Base-by-base conservation (phyloP, 768 basidiomycete genomes). In the Baorangia bicolor region DNA sequence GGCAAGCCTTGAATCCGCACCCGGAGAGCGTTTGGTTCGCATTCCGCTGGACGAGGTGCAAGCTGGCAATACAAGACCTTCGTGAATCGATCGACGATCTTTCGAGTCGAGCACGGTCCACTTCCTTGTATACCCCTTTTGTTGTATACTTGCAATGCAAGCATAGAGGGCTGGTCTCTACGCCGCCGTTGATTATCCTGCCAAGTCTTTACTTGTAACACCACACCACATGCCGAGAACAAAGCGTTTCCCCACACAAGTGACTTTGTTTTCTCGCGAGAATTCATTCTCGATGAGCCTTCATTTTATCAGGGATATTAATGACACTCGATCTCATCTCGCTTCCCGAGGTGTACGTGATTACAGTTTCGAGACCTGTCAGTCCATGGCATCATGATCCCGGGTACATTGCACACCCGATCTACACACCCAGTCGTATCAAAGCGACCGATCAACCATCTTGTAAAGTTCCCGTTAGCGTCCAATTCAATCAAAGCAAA, bases 11-110 rank as follows among this genome's bases (percentile, higher is more conserved):
- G 58, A 55, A 51, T 54, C 64, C 2, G 67, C 55, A 2, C 71
- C 74, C 9, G 86, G 87, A 40, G 82, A 87, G 62, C 79, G 84
- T 49, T 75, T 90, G 30, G 87, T 90, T 27, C 86, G 88, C n/a
- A 78, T 90, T 11, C 86, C 87, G 0, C 76, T 89, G 34, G 87
- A 90, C 51, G 86, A 87, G 40, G 64, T 90, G 40, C 80, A 83
- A 52, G 57, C 67, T 5, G 55, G 66, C 27, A 56, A 39, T 25
- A 1, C 64, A 39, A 55, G 48, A 27, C 30, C 56, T 10, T 56
- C 53, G 8, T 62, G 48, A 67, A 46, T n/a, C 37, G 25, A 43
- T 42, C 12, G 44, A 18, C 37, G 25, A 43, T 42, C 12, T 9
- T 38, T 38, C 14, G 5, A 11, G 38, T 25, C 25, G 9, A 10